Evolutionary conservation across 768 basidiomycete species (phyloP), one percentile per base, ranked within the genome.

Genomic region (Exsudoporus frostii): DNA sequence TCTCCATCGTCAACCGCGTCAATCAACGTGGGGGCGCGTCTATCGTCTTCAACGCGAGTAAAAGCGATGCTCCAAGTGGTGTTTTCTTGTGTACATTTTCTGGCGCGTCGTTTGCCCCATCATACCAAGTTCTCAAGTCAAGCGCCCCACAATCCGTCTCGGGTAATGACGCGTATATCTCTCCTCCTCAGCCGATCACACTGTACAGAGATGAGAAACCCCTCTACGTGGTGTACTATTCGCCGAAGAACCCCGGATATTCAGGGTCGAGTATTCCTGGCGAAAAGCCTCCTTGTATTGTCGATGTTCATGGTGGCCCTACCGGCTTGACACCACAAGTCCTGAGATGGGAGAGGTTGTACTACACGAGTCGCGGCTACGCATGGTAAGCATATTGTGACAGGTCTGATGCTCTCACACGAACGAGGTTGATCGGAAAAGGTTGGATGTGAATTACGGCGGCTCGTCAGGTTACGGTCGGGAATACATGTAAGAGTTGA

Each of bases 401-500:
- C 33, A 7, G 19, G 10, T 15, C 11, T 15, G 9, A 15, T 11
- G 30, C 20, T 19, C n/a, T n/a, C 20, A 2, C 48, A 38, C 36
- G 30, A 36, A 36, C 30, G 22, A 53, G 9, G 17, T 9, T 37
- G 13, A 20, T 41, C 10, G 20, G 15, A 38, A 36, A 82, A 83
- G 86, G 80, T 59, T 88, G 33, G 86, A 87, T 49, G 87, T 92
- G 39, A 86, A 92, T 60, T 86, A 90, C 54, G 79, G 87, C 2
- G 91, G 90, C 1, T 88, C 86, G 0, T 81, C 81, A 5, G 84
- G 88, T 0, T 90, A 85, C 61, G 90, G 90, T 0, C 78, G 86
- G 5, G 71, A 73, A 40, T 92, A 89, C 63, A 80, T 79, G 76
- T 76, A 51, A 50, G 74, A 20, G 1, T 22, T 24, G 4, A 13